Base-by-base conservation (phyloP, 148 eudicot species). In the Dysphania ambrosioides region DNA sequence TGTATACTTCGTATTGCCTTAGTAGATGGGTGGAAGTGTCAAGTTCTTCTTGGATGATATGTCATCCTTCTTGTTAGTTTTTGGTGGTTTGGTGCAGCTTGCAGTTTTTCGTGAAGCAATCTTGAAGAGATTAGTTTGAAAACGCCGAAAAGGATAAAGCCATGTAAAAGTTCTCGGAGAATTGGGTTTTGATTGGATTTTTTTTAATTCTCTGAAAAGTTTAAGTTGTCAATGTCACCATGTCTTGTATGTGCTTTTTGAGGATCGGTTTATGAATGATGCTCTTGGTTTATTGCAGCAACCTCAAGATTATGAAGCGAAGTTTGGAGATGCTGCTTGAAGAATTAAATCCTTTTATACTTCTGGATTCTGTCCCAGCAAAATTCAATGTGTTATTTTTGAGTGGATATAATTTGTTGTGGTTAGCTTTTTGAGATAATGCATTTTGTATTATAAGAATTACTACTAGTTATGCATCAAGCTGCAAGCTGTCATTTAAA, bases 231-330 rank as follows among this genome's bases (percentile, higher is more conserved):
- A 49, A 4, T 16, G 55, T 18, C 21, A 49, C 4, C 16, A 19
- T 53, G 24, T 53, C 23, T 53, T 53, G 9, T 53, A 8, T 6
- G 58, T 21, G 8, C 24, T n/a, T 53, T 8, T 27, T 65, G 29
- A 27, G 4, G 34, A 13, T 61, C n/a, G 5, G 7, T 19, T 59
- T 10, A 34, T 23, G n/a, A n/a, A 29, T 53, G 3, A 18, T 55
- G 18, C 34, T 58, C 29, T 27, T 72, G 73, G 38, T 24, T 70
- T 57, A 6, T 36, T 86, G 88, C 93, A 93, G 98, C 93, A 82
- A 83, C 89, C 93, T 11, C 87, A 86, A 58, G 98, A 86, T 71
- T 93, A 89, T 36, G 91, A 86, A 81, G 92, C 98, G 64, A 90
- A 87, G 86, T 93, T 90, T 77, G 83, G 71, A 75, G 91, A 83